These are phyloP conservation scores for Plasmodium yoelii DNA, from an alignment of 169 alveolate genomes.

Conservation along the genomic window DNA sequence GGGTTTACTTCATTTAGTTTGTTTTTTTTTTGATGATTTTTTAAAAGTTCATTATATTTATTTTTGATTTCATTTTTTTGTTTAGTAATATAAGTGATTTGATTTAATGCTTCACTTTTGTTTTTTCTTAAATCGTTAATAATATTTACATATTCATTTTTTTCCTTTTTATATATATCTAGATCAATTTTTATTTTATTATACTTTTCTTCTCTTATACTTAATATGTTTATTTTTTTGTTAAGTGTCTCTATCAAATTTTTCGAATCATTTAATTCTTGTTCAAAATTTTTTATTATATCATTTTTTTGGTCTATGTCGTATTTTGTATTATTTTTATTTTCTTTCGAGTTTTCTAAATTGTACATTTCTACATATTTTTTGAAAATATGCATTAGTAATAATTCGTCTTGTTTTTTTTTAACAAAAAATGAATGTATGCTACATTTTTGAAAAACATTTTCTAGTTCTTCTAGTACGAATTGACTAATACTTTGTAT, in stretches of 20 bases:
- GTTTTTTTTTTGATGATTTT: conserved; percentile 32
- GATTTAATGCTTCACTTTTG: conserved; percentile 38
- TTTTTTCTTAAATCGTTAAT: conserved; percentile 37
- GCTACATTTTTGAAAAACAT: conserved; percentile 1
- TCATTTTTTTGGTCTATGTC: conserved; percentile 9
- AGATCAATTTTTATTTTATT: conserved; percentile 46
- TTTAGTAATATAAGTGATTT: conserved; percentile 40
- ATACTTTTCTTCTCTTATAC: conserved; percentile 54
- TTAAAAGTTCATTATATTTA: conserved; percentile 43
- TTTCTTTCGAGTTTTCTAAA: conserved; percentile 1
- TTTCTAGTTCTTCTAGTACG: conserved; percentile 23
- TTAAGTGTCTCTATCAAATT: conserved; percentile 12
- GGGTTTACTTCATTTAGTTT: not conserved
- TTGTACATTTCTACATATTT: conserved; percentile 20
- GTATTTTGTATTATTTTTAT: not conserved
- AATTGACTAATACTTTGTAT: conserved; percentile 10
- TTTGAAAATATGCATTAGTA: conserved; percentile 15
- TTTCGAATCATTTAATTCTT: not conserved
- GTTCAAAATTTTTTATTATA: conserved; percentile 25
- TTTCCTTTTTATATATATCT: conserved; percentile 35
- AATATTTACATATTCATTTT: conserved; percentile 36
- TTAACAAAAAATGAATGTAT: conserved; percentile 7
- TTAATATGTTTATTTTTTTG: conserved; percentile 27
- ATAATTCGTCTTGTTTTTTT: conserved; percentile 20
- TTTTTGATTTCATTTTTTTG: conserved; percentile 39